Base-by-base conservation (phyloP, 441 rosid genomes). In the Gossypium trilobum region DNA sequence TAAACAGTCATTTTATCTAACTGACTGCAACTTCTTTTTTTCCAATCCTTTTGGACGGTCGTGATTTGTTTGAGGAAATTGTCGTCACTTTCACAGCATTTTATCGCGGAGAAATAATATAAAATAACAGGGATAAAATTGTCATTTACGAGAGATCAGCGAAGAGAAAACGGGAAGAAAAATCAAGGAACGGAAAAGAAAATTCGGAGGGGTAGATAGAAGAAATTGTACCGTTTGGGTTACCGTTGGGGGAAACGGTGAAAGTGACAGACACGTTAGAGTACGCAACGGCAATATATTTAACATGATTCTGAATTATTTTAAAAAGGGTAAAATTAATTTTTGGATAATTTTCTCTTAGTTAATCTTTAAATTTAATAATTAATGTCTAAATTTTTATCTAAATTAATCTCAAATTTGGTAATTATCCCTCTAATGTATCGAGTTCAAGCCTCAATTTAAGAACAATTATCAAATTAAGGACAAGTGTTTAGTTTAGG, bases 31-130 rank as follows among this genome's bases (percentile, higher is more conserved):
- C 48, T 9, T 9, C 2, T 48, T 13, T 70, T 39, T 48, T 13
- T 70, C 42, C 25, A 23, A 59, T 14, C 10, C 1, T 29, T 31
- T 56, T 76, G 63, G 75, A 76, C 73, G 80, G 74, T 55, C 70
- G 77, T 46, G 74, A 60, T 68, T 51, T 68, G 36, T 31, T 31
- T 5, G 36, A 31, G 36, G 36, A 31, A 31, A 5, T 31, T 31
- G 7, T 31, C 36, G 13, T 44, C 56, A 17, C 69, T 64, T 13
- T 20, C 69, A 1, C 19, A 50, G 55, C 14, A 14, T 23, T 50
- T 22, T 5, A 9, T 23, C 0, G 11, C 4, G 63, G 3, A 10
- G 16, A 0, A 17, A n/a, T 42, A 44, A 8, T 44, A 13, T 44
- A 2, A 11, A 44, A 11, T 6, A 6, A 16, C 6, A 51, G 1